Conservation (phyloP, 2,329 filamentous ascomycete genomes). For the Colletotrichum echinochloae region DNA sequence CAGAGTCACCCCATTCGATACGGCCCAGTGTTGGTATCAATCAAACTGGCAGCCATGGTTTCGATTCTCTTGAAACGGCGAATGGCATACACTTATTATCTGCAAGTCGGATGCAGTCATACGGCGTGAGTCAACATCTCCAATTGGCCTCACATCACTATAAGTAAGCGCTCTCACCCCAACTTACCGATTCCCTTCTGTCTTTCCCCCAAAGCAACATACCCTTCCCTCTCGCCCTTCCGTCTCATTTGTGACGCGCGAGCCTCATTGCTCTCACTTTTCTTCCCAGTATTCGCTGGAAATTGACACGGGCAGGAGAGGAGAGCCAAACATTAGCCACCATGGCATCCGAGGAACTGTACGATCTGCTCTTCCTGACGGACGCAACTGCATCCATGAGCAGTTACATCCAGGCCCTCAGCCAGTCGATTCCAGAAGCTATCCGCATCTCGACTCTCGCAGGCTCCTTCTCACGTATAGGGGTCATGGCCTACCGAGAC, state of each 20-base stretch:
- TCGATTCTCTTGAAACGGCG: background rate
- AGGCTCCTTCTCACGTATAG: slow-evolving; percentile 62
- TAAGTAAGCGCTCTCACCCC: background rate
- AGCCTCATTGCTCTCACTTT: background rate
- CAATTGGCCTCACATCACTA: slow-evolving; percentile 2
- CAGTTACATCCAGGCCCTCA: slow-evolving; percentile 56
- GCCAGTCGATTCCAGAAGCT: slow-evolving; percentile 61
- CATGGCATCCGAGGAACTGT: slow-evolving; percentile 42
- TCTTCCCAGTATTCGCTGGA: background rate
- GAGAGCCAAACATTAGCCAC: background rate
- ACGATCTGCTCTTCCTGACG: slow-evolving; percentile 60
- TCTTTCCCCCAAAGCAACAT: background rate
- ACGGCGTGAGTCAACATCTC: slow-evolving; percentile 15
- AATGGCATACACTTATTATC: background rate
- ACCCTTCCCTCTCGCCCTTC: background rate
- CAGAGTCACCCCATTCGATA: background rate
- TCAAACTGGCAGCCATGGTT: background rate
- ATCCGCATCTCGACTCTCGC: slow-evolving; percentile 62
- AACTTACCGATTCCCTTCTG: background rate
- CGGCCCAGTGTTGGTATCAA: background rate
- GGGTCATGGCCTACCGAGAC: slow-evolving; percentile 63
- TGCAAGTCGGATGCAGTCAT: background rate
- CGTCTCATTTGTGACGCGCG: background rate
- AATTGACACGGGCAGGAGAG: background rate
- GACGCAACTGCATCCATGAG: slow-evolving; percentile 62